Evolutionary conservation across 2,329 filamentous ascomycete genomes (phyloP), one percentile per base, ranked within the genome.

Genomic region (Aquanectria penicillioides): DNA sequence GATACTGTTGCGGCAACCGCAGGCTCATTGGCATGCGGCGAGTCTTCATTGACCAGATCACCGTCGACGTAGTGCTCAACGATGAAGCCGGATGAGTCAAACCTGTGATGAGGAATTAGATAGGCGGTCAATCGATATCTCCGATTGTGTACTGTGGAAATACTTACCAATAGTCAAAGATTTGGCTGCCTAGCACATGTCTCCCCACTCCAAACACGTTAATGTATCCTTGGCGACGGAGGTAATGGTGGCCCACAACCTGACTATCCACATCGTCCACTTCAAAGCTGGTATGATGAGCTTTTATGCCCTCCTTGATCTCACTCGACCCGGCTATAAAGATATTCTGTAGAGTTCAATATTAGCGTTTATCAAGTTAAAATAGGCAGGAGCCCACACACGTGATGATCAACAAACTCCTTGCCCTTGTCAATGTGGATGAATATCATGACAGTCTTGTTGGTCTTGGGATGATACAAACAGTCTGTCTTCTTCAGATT

Each of bases 1-100:
- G 41, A 58, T 10, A 58, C 49, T 2, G 49, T 58, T 3, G 49
- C 34, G 37, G 54, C 54, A 13, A 52, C 47, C 9, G 54, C 47
- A 28, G 54, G 54, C 22, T 57, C 54, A 20, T 57, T 33, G 2
- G 37, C 29, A 13, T 57, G 17, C 2, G 54, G 54, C 1, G 54
- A 57, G 47, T 57, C 54, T 18, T 57, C 47, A 15, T 58, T 58
- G 12, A 58, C 55, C 1, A 58, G 29, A 29, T 58, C 48, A 13
- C 55, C 49, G 26, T 58, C 55, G 5, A 48, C 55, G n/a, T 53
- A 58, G 18, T 58, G 55, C 28, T 58, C 55, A 5, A 58, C 26
- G 15, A 58, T 34, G n/a, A 53, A 53, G 1, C 55, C 41, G 6
- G 55, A 58, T 11, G 50, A 15, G 20, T 58, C 55, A 37, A 58